phyloP scores from a whole-genome alignment of 495 filamentous ascomycete species.

The Trichoderma virens region DNA sequence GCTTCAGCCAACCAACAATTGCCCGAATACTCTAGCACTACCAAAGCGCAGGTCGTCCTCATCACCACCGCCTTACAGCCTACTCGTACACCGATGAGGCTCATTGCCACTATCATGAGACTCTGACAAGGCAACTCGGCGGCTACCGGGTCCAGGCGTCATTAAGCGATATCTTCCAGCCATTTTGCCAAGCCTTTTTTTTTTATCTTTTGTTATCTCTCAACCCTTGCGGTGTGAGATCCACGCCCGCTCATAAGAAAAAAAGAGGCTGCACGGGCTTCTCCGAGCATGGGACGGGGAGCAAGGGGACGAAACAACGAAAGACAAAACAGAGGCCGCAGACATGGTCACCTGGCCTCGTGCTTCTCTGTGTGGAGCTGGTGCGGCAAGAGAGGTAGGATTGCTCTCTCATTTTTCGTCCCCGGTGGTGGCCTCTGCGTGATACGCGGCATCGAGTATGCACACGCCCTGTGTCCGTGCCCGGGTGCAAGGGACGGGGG shows the following conservation, averaged over 20 bases:
- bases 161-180: neutral
- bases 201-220: neutral
- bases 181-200: neutral
- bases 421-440: neutral
- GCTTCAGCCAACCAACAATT: neutral
- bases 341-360: neutral
- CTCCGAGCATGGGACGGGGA: neutral
- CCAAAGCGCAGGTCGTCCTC: neutral
- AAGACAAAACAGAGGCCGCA: neutral
- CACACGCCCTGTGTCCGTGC: neutral
- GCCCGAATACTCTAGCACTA: neutral
- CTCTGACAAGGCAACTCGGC: neutral
- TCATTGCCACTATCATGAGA: neutral
- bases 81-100: neutral
- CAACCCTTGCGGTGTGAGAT: neutral
- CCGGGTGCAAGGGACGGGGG: neutral
- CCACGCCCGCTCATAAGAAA: neutral
- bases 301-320: neutral
- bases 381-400: neutral
- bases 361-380: neutral
- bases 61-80: neutral
- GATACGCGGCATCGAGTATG: neutral
- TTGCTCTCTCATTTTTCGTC: neutral
- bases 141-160: neutral
- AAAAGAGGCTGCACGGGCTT: neutral